phyloP scores from a whole-genome alignment of 192 early-diverging fungal genomes.

The Gamsiella multidivaricata region DNA sequence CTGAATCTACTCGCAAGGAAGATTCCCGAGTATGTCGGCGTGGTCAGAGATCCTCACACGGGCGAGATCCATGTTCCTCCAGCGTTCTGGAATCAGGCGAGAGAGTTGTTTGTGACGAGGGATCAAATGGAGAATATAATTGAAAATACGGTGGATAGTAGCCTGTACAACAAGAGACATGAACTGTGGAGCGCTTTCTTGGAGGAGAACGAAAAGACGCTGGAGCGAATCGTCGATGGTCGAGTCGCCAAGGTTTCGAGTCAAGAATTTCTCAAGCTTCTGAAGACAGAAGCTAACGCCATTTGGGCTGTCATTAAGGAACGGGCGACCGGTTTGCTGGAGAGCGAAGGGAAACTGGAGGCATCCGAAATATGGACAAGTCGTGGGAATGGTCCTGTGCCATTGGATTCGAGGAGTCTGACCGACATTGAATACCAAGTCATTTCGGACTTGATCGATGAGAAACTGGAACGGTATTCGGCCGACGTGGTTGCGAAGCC shows the following conservation, averaged over 20 bases:
- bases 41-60: not conserved
- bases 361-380: not conserved
- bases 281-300: not conserved
- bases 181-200: conserved; percentile 17
- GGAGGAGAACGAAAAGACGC: conserved; percentile 1
- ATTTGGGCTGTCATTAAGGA: conserved; percentile 10
- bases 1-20: not conserved
- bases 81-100: conserved; percentile 1
- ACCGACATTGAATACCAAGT: not conserved
- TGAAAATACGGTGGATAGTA: no score
- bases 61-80: not conserved
- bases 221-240: not conserved
- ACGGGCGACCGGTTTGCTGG: not conserved
- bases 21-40: not conserved
- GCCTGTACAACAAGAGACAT: no score
- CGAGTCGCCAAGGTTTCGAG: not conserved
- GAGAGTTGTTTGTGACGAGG: not conserved
- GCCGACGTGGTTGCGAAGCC: conserved; percentile 37
- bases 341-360: not conserved
- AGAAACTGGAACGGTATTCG: conserved; percentile 57
- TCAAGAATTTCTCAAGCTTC: conserved; percentile 2
- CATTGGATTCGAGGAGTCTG: not conserved
- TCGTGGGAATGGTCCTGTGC: not conserved
- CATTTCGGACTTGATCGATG: conserved; percentile 63
- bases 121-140: not conserved